Percentiles rank a stretch among this genome's conserved stretches.
Conservation (phyloP, 2,329 filamentous ascomycete species). For the Fusarium tjaetaba region DNA sequence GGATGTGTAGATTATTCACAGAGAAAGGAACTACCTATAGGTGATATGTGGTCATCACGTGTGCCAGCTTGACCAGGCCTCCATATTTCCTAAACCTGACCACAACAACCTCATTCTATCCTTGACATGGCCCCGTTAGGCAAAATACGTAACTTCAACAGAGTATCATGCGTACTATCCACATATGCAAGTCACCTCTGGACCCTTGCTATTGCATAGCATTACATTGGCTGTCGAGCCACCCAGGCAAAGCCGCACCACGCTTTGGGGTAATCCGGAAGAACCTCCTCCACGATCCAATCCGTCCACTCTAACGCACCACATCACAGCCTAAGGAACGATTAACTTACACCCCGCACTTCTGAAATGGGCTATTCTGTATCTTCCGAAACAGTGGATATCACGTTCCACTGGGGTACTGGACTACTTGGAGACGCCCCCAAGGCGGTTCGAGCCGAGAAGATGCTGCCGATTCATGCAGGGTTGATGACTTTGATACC, state of each 20-base stretch:
- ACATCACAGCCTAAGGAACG: not conserved
- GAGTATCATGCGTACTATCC: conserved; percentile 8
- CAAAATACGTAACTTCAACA: not conserved
- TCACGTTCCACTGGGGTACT: conserved; percentile 23
- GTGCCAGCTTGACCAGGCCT: conserved; percentile 2
- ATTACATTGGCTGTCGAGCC: conserved; percentile 28
- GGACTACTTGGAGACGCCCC: conserved; percentile 18
- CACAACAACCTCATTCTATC: conserved; percentile 10
- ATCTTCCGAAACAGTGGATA: conserved; percentile 22
- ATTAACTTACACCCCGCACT: conserved; percentile 31
- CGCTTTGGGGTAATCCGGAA: conserved; percentile 41
- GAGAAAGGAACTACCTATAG: not conserved
- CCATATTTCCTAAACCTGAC: not conserved
- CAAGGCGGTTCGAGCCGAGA: conserved; percentile 39
- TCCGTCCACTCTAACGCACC: conserved; percentile 19
- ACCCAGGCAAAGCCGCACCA: conserved; percentile 11
- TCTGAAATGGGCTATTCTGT: conserved; percentile 14
- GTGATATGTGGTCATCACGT: conserved; percentile 24
- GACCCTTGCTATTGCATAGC: conserved; percentile 10
- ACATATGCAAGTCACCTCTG: conserved; percentile 9
- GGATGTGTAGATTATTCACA: not conserved
- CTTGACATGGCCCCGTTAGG: not conserved
- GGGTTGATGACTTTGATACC: not conserved
- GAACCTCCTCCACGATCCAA: conserved; percentile 37
- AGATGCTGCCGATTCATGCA: conserved; percentile 13